These are phyloP conservation scores for Coemansia umbellata DNA, from an alignment of 192 early-diverging fungal genomes.

Conservation along the genomic window DNA sequence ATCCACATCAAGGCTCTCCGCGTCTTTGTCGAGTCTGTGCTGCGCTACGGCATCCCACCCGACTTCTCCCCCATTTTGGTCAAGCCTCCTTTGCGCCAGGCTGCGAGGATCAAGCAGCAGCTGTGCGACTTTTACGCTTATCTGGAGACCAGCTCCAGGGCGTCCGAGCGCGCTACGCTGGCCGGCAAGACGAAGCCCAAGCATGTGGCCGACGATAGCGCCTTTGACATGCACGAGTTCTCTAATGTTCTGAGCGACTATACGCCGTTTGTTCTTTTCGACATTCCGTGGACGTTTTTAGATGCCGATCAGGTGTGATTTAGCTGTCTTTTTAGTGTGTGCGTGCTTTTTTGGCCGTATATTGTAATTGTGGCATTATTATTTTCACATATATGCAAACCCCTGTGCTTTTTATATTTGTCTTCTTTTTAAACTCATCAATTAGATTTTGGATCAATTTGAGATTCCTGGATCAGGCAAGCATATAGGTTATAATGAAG, in stretches of 20 bases:
- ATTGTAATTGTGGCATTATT: too few species aligned
- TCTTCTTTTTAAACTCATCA: background rate
- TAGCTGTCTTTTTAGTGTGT: background rate
- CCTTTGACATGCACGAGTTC: constrained; percentile 82
- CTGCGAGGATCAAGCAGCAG: constrained; percentile 72
- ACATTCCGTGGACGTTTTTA: constrained; percentile 45
- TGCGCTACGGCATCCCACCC: constrained; percentile 96
- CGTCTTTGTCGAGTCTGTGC: constrained; percentile 93
- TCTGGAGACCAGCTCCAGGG: constrained; percentile 68
- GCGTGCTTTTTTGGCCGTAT: too few species aligned
- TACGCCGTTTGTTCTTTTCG: constrained; percentile 67
- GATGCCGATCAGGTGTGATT: constrained; percentile 1
- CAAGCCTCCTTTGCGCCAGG: constrained; percentile 75
- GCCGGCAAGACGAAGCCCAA: constrained; percentile 26
- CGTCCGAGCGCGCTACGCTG: constrained; percentile 25
- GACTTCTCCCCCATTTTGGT: constrained; percentile 81
- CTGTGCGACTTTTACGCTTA: constrained; percentile 79
- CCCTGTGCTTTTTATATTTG: background rate
- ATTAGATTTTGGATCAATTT: background rate
- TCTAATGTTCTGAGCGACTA: constrained; percentile 80
- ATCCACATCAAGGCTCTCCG: constrained; percentile 92
- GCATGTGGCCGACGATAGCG: constrained; percentile 43
- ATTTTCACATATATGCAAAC: too few species aligned
- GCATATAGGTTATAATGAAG: too few species aligned
- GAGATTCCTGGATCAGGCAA: background rate